These are phyloP conservation scores for Hysterangium stoloniferum DNA, from an alignment of 768 basidiomycete species.

Conservation along the genomic window DNA sequence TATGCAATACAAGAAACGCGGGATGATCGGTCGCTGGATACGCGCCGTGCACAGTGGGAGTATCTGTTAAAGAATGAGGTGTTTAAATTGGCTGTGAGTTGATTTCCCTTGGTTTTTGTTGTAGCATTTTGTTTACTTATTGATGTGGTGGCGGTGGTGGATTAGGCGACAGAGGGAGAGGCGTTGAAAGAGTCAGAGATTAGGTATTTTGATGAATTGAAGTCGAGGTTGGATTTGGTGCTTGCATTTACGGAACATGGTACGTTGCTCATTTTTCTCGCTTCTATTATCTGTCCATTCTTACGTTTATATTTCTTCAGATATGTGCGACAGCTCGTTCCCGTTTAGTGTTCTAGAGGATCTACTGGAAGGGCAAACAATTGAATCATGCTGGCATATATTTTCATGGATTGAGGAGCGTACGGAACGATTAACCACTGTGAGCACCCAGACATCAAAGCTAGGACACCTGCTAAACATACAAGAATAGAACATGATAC, in stretches of 20 bases:
- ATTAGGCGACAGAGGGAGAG: constrained; percentile 62
- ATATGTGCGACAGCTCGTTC: constrained; percentile 70
- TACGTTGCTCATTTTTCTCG: too few species aligned
- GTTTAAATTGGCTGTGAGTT: constrained; percentile 55
- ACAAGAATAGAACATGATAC: constrained; percentile 72
- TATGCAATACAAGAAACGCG: constrained; percentile 9
- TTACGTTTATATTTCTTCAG: constrained; percentile 35
- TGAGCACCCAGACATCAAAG: too few species aligned
- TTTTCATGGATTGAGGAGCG: constrained; percentile 84
- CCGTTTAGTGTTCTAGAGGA: constrained; percentile 73
- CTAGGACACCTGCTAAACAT: too few species aligned
- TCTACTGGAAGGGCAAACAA: constrained; percentile 79
- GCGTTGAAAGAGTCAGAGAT: constrained; percentile 46
- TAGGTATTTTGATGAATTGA: constrained; percentile 54
- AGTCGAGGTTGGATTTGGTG: constrained; percentile 61
- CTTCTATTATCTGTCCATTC: too few species aligned
- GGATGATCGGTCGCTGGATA: constrained; percentile 33
- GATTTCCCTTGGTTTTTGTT: constrained; percentile 21
- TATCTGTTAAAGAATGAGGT: constrained; percentile 62
- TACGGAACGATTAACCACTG: constrained; percentile 52
- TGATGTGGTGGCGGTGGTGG: too few species aligned
- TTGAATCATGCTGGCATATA: constrained; percentile 75
- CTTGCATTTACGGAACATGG: constrained; percentile 74
- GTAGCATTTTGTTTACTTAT: neutral
- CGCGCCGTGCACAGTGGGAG: constrained; percentile 69